These are phyloP conservation scores for Multifurca ochricompacta DNA, from an alignment of 768 basidiomycete genomes.

Conservation along the genomic window DNA sequence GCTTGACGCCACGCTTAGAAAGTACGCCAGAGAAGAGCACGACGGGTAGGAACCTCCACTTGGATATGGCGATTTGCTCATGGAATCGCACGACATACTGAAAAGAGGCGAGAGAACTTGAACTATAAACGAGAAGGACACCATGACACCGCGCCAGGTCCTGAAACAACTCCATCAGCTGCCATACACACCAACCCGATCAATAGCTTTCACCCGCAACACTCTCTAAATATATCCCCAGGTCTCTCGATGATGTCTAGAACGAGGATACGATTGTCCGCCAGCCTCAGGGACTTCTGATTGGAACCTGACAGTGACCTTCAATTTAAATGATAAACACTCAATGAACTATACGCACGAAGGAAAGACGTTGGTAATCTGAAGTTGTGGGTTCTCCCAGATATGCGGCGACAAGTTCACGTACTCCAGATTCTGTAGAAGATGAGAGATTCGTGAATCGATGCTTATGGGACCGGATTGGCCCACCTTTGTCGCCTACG, in stretches of 20 bases:
- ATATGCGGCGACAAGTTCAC: slow-evolving; percentile 3
- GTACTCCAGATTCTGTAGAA: slow-evolving; percentile 1
- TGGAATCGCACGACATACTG: slow-evolving; percentile 2
- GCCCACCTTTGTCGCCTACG: not conserved
- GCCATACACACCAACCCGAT: too few species aligned
- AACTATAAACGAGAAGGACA: slow-evolving; percentile 8
- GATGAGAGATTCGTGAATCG: not conserved
- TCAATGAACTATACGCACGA: not conserved
- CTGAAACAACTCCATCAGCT: not conserved
- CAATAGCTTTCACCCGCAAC: slow-evolving; percentile 3
- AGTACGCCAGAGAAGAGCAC: slow-evolving; percentile 10
- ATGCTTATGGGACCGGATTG: not conserved
- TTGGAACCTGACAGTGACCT: slow-evolving; percentile 1
- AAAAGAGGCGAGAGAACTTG: not conserved
- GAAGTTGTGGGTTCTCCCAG: not conserved
- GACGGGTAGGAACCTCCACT: slow-evolving; percentile 10
- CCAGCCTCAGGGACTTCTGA: slow-evolving; percentile 4
- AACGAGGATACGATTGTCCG: slow-evolving; percentile 4
- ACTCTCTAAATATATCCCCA: slow-evolving; percentile 12
- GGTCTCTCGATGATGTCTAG: slow-evolving; percentile 10
- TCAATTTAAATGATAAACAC: not conserved
- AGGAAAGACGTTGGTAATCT: not conserved
- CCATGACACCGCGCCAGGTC: slow-evolving; percentile 14
- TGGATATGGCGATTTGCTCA: slow-evolving; percentile 9
- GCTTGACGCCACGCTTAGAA: not conserved